Conservation (phyloP, 805 yeast genomes). For the Metschnikowia peoriensis region DNA sequence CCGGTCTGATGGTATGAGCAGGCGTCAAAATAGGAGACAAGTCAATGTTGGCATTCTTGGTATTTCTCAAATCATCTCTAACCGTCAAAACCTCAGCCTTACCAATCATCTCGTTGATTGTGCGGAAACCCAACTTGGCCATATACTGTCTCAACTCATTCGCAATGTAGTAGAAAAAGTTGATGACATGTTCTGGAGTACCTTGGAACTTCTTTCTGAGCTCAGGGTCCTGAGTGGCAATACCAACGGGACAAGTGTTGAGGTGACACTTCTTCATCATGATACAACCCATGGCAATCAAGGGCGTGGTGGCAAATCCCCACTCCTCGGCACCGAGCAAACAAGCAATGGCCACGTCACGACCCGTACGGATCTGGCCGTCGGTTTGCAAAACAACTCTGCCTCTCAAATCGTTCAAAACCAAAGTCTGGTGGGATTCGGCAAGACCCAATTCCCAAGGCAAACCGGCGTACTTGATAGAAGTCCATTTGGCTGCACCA, state of each 20-base stretch:
- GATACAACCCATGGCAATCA: slow-evolving; percentile 96
- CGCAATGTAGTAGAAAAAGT: slow-evolving; percentile 92
- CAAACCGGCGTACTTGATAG: slow-evolving; percentile 94
- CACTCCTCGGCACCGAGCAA: slow-evolving; percentile 97
- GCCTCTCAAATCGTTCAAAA: slow-evolving; percentile 92
- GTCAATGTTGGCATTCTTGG: slow-evolving; percentile 89
- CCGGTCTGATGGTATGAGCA: slow-evolving; percentile 94
- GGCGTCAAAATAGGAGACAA: slow-evolving; percentile 93
- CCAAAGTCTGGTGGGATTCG: slow-evolving; percentile 96
- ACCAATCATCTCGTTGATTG: slow-evolving; percentile 97
- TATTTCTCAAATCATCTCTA: slow-evolving; percentile 78
- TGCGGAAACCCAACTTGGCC: slow-evolving; percentile 95
- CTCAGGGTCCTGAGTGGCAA: slow-evolving; percentile 97
- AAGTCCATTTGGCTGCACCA: slow-evolving; percentile 98
- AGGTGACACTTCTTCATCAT: slow-evolving; percentile 92
- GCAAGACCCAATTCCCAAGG: slow-evolving; percentile 99
- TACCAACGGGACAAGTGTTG: slow-evolving; percentile 96
- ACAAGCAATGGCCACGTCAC: slow-evolving; percentile 96
- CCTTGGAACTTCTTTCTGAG: slow-evolving; percentile 90
- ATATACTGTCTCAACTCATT: slow-evolving; percentile 88
- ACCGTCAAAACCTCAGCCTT: slow-evolving; percentile 87
- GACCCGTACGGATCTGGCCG: slow-evolving; percentile 95
- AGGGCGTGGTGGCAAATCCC: slow-evolving; percentile 97
- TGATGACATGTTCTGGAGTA: slow-evolving; percentile 97
- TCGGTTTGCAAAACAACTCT: slow-evolving; percentile 96